Conservation (phyloP, 331 rosid species). For the Saraca asoca region DNA sequence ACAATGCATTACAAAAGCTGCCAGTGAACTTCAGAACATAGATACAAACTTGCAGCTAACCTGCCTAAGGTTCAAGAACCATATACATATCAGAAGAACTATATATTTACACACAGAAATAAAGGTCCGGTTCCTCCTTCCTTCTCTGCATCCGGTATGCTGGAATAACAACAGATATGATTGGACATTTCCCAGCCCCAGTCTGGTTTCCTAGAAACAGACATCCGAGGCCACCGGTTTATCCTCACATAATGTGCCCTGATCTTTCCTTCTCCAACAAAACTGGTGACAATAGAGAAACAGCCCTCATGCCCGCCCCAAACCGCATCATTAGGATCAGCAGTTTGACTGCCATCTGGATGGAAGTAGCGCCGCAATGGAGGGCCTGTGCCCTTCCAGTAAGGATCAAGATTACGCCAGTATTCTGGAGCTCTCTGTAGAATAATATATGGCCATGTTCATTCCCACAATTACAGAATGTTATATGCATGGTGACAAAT, state of each 20-base stretch:
- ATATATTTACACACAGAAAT: constrained; percentile 3
- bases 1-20: too few relatives aligned
- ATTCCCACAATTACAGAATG: not conserved
- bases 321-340: constrained; percentile 46
- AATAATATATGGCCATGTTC: constrained; percentile 1
- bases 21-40: too few relatives aligned
- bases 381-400: constrained; percentile 44
- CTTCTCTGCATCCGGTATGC: constrained; percentile 51
- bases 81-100: too few relatives aligned
- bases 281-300: constrained; percentile 43
- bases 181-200: constrained; percentile 64
- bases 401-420: constrained; percentile 55
- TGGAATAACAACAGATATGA: constrained; percentile 44
- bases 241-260: constrained; percentile 62
- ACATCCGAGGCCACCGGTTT: constrained; percentile 55
- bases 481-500: constrained; percentile 3
- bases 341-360: constrained; percentile 55
- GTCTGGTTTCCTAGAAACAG: constrained; percentile 44
- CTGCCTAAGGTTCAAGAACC: too few relatives aligned
- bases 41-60: too few relatives aligned
- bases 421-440: constrained; percentile 46
- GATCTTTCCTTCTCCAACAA: constrained; percentile 36
- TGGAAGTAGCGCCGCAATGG: constrained; percentile 49
- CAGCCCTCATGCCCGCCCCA: constrained; percentile 58
- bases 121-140: constrained; percentile 50